Conservation (phyloP, 2,329 filamentous ascomycete genomes). For the Decorospora gaudefroyi region DNA sequence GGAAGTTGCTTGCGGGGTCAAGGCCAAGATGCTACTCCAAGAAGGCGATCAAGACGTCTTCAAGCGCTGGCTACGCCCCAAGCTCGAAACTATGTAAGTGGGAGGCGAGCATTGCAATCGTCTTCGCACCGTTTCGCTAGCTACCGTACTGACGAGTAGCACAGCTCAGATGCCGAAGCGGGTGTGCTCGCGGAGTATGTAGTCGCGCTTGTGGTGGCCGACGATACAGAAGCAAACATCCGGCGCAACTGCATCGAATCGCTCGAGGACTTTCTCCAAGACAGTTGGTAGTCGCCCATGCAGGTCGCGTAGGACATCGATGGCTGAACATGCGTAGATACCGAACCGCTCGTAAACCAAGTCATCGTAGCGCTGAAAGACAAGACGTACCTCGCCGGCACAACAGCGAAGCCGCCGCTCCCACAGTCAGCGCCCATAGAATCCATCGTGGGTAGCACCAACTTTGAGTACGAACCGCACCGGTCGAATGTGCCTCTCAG, state of each 20-base stretch:
- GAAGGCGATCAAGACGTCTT: slow-evolving; percentile 62
- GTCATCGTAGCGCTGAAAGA: slow-evolving; percentile 68
- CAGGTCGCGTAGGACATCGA: neutral
- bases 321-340: slow-evolving; percentile 51
- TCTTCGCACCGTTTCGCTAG: too few species aligned
- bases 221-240: slow-evolving; percentile 65
- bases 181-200: slow-evolving; percentile 85
- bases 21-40: slow-evolving; percentile 59
- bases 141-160: slow-evolving; percentile 10
- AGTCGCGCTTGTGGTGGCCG: slow-evolving; percentile 71
- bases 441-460: slow-evolving; percentile 29
- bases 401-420: slow-evolving; percentile 14
- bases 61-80: slow-evolving; percentile 77
- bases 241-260: slow-evolving; percentile 70
- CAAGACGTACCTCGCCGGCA: slow-evolving; percentile 49
- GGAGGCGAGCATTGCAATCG: neutral
- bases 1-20: slow-evolving; percentile 4
- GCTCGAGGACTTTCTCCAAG: slow-evolving; percentile 74
- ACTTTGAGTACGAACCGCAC: slow-evolving; percentile 25
- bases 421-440: slow-evolving; percentile 30
- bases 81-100: slow-evolving; percentile 73
- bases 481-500: slow-evolving; percentile 25
- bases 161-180: slow-evolving; percentile 75
- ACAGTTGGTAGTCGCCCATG: slow-evolving; percentile 55
- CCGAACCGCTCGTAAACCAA: slow-evolving; percentile 68